Conservation (phyloP, 371 early-diverging fungal species). For the Rhizopus arrhizus region DNA sequence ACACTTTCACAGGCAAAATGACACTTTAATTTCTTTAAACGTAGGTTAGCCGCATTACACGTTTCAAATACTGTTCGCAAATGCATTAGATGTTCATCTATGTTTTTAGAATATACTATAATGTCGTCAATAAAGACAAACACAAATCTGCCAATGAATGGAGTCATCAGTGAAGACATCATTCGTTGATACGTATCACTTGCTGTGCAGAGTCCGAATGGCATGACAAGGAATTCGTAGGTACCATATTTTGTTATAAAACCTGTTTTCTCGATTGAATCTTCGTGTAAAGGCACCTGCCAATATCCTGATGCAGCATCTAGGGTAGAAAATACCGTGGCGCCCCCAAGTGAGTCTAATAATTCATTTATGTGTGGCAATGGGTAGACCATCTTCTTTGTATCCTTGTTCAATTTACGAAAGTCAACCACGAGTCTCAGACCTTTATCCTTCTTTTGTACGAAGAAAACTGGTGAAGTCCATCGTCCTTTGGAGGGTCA, state of each 20-base stretch:
- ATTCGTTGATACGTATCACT: conserved; percentile 48
- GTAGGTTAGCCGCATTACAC: conserved; percentile 31
- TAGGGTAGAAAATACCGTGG: not conserved
- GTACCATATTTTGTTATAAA: conserved; percentile 49
- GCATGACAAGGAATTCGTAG: conserved; percentile 55
- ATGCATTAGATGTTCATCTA: conserved; percentile 40
- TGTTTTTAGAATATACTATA: conserved; percentile 33
- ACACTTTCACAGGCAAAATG: conserved; percentile 28
- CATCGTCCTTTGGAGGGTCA: conserved; percentile 14
- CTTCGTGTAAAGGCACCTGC: conserved; percentile 31
- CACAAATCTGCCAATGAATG: conserved; percentile 28
- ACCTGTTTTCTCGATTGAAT: conserved; percentile 50
- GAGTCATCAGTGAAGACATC: conserved; percentile 32
- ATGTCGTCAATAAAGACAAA: conserved; percentile 55
- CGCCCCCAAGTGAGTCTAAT: conserved; percentile 28
- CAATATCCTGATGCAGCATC: conserved; percentile 41
- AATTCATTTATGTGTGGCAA: conserved; percentile 45
- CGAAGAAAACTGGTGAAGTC: conserved; percentile 46
- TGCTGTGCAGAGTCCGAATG: conserved; percentile 53
- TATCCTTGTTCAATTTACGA: conserved; percentile 40
- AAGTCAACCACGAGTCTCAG: conserved; percentile 41
- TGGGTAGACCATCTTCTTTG: conserved; percentile 39
- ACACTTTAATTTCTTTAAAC: conserved; percentile 48
- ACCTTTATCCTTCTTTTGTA: conserved; percentile 45
- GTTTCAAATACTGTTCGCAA: conserved; percentile 33